phyloP scores from a whole-genome alignment of 1,284 basidiomycete genomes.

The Leccinum subspadiceum region DNA sequence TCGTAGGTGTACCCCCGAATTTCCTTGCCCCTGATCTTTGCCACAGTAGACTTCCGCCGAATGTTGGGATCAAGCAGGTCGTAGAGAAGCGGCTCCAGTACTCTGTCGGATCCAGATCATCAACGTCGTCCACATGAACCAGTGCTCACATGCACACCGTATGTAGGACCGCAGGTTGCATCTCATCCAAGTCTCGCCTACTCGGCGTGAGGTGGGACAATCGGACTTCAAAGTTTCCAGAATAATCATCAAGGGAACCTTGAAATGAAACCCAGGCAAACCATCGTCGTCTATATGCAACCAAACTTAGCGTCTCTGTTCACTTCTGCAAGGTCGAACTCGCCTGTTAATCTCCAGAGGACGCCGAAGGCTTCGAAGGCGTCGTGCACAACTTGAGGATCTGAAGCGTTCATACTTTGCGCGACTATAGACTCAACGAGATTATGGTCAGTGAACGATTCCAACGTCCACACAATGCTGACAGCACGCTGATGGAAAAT shows the following conservation, averaged over 20 bases:
- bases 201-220: constrained; percentile 69
- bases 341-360: constrained; percentile 88
- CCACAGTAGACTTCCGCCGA: constrained; percentile 46
- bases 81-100: constrained; percentile 84
- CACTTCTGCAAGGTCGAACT: constrained; percentile 19
- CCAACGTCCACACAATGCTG: constrained; percentile 84
- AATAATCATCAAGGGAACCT: constrained; percentile 84
- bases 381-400: constrained; percentile 49
- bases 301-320: constrained; percentile 5
- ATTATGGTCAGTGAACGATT: constrained; percentile 57
- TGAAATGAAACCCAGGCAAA: constrained; percentile 78
- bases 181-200: constrained; percentile 94
- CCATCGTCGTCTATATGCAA: constrained; percentile 74
- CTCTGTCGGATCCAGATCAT: constrained; percentile 40
- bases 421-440: constrained; percentile 79
- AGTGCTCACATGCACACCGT: constrained; percentile 50
- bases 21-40: constrained; percentile 63
- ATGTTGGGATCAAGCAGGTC: constrained; percentile 75
- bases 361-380: constrained; percentile 89
- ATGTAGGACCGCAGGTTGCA: constrained; percentile 89
- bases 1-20: constrained; percentile 69
- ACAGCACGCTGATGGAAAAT: constrained; percentile 83
- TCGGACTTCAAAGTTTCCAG: constrained; percentile 80
- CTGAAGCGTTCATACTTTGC: constrained; percentile 59
- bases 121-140: constrained; percentile 1